Evolutionary conservation across 2,329 filamentous ascomycete genomes (phyloP), one percentile per base, ranked within the genome.

Genomic region (Shiraia sp.): DNA sequence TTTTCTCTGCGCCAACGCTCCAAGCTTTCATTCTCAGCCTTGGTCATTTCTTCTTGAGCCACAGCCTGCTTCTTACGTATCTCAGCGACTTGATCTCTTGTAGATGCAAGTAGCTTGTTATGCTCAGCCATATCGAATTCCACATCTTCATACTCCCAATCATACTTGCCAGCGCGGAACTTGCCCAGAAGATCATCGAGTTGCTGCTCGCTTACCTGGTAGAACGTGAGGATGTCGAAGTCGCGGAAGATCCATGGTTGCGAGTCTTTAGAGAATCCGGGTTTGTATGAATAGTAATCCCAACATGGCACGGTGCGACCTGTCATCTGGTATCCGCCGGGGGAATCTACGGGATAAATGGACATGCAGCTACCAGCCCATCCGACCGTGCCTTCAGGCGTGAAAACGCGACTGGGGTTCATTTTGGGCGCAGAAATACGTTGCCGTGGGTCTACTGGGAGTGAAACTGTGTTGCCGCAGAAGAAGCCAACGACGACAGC

Each of bases 81-180:
- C 8, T 58, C 52, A 17, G 53, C 60, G 1, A 79, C 78, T 52
- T 81, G 78, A 1, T 72, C 71, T 16, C 53, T 63, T 1, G 76
- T 79, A 2, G 70, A 65, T 2, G 53, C 48, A 8, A 81, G 67
- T 33, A 81, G 49, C 36, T 61, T 51, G 42, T 82, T 81, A 55
- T 82, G 78, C 44, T 73, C 73, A 5, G 63, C 72, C 77, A 82
- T 80, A 44, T 82, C 79, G 45, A 82, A 81, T 15, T 71, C 66
- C 0, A 71, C 64, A 1, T 76, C 63, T 37, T 79, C 72, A 55
- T 70, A 76, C 40, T 78, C 63, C 55, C 77, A 82, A 33, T 75
- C 61, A 44, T 80, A 82, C 31, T 70, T 61, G 0, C 79, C 79
- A 12, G 72, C 72, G 16, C 72, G 65, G 56, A 79, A 82, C 1